A percentile compares a stretch with the other conserved stretches of the same genome.
Evolutionary conservation across 2,329 filamentous ascomycete genomes (phyloP).

Genomic region (Sarocladium kiliense): DNA sequence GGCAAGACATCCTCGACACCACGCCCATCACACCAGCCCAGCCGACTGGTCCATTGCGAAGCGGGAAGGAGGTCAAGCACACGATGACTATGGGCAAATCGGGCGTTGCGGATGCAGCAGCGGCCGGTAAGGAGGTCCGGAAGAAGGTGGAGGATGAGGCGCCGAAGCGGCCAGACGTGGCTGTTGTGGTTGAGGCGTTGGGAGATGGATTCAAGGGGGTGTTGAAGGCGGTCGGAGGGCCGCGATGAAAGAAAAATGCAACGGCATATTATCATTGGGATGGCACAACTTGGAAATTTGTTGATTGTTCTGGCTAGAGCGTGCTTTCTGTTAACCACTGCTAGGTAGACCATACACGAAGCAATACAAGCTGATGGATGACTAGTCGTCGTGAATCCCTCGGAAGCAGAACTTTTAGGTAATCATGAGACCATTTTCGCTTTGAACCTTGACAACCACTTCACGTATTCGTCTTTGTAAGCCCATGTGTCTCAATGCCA

Average conservation of each 20-base stretch:
- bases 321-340: too few relatives aligned
- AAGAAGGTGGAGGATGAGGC: conserved; percentile 25
- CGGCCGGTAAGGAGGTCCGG: conserved; percentile 19
- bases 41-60: conserved; percentile 45
- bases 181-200: conserved; percentile 34
- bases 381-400: too few relatives aligned
- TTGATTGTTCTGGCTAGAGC: too few relatives aligned
- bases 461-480: too few relatives aligned
- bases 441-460: too few relatives aligned
- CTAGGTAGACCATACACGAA: too few relatives aligned
- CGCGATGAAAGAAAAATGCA: background rate
- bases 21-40: conserved; percentile 61
- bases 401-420: too few relatives aligned
- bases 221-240: conserved; percentile 17
- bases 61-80: conserved; percentile 46
- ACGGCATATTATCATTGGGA: background rate
- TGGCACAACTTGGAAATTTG: too few relatives aligned
- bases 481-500: too few relatives aligned
- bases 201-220: conserved; percentile 31
- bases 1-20: conserved; percentile 67
- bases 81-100: conserved; percentile 38
- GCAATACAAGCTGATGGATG: too few relatives aligned
- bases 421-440: too few relatives aligned
- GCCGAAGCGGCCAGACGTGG: conserved; percentile 35
- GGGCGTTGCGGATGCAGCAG: conserved; percentile 24